Conservation (phyloP, 2,329 filamentous ascomycete genomes). For the Talaromyces albobiverticillius region DNA sequence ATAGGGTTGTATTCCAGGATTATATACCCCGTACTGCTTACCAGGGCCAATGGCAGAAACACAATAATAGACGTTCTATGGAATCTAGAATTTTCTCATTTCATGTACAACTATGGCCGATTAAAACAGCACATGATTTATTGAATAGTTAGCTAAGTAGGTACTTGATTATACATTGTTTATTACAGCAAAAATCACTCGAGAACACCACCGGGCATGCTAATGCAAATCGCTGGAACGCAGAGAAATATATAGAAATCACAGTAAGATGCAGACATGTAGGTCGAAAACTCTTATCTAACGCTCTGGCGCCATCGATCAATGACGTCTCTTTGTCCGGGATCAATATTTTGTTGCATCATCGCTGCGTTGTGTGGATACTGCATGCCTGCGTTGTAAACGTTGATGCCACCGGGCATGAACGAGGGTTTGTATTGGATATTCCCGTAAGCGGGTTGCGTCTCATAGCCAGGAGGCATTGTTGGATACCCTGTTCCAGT, state of each 20-base stretch:
- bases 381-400: constrained; percentile 24
- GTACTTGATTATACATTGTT: neutral
- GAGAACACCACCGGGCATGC: constrained; percentile 9
- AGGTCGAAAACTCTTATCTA: constrained; percentile 6
- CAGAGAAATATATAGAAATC: constrained; percentile 10
- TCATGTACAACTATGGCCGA: no score
- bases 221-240: constrained; percentile 11
- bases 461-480: constrained; percentile 20
- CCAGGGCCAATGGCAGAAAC: no score
- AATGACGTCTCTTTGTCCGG: constrained; percentile 54
- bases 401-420: constrained; percentile 22
- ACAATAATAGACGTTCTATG: no score
- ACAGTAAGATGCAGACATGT: neutral
- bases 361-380: constrained; percentile 17
- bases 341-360: constrained; percentile 41
- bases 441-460: constrained; percentile 14
- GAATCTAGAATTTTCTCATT: no score
- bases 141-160: neutral
- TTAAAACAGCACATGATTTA: neutral
- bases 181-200: neutral
- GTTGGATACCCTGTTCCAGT: constrained; percentile 23
- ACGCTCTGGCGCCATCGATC: constrained; percentile 56
- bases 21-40: no score
- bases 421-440: constrained; percentile 14
- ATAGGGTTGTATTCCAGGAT: no score